Base-by-base conservation (phyloP, 2,329 filamentous ascomycete species). In the Fusarium proliferatum region DNA sequence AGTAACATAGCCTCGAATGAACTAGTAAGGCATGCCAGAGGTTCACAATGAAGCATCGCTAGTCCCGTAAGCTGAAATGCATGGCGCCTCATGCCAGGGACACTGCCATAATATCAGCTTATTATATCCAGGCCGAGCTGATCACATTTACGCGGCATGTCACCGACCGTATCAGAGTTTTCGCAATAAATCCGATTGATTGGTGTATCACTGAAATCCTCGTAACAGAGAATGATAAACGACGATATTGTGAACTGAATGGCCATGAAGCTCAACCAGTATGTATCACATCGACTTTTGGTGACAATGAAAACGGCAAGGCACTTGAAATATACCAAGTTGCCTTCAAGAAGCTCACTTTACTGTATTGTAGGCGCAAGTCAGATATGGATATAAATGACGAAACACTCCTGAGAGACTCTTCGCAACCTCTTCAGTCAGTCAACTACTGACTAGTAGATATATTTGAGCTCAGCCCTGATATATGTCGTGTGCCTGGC, bases 31-130 rank as follows among this genome's bases (percentile, higher is more conserved):
- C 41, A 63, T 66, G 39, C 23, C 45, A 72, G 41, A 45, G 55
- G 59, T 67, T 33, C 41, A 43, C 38, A 60, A 36, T 33, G 48
- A 59, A 59, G 43, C 51, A 61, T 52, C 34, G 26, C 33, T 38
- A 41, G 41, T 30, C 46, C 34, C 45, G 45, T 48, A 49, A 53
- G 66, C 51, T 68, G 55, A 72, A 62, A 71, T 53, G n/a, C 48
- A 51, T 64, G 71, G 45, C 38, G 58, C 57, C 36, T 42, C 39
- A 33, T 61, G 55, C 46, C 49, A 52, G 55, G 28, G 45, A 55
- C 58, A 49, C 48, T 66, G 33, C 23, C 13, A 21, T 51, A 39
- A 46, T 49, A 52, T 66, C 63, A 57, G 52, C 69, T 73, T 72
- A 55, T 58, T 52, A 61, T 49, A 58, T 59, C 23, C 26, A 64